phyloP scores from a whole-genome alignment of 768 basidiomycete genomes.

The Tricholoma bakamatsutake region DNA sequence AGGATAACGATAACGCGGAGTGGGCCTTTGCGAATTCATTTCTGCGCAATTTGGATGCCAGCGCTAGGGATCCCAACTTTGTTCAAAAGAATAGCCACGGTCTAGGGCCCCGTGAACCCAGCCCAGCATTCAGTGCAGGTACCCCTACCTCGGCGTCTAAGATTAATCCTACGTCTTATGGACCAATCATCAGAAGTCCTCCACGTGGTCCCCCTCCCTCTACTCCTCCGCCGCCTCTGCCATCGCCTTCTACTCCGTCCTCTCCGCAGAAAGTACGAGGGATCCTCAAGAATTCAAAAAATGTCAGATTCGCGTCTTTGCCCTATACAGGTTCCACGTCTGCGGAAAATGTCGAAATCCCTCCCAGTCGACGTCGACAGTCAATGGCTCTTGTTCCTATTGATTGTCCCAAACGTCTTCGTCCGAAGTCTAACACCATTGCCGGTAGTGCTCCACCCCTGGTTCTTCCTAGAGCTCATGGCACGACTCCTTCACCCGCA shows the following conservation, averaged over 20 bases:
- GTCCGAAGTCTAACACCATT: conserved; percentile 5
- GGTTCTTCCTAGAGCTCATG: not conserved
- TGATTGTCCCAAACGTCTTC: not conserved
- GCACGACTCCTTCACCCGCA: not conserved
- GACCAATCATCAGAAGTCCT: not conserved
- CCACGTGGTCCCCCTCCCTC: conserved; percentile 12
- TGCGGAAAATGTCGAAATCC: not conserved
- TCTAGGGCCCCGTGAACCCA: not conserved
- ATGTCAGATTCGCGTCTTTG: conserved; percentile 37
- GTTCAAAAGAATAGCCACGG: not conserved
- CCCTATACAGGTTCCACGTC: conserved; percentile 13
- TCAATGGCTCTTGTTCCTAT: not conserved
- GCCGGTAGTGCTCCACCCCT: not conserved
- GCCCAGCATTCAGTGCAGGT: not conserved
- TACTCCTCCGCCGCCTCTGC: conserved; percentile 18
- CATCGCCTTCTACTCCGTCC: conserved; percentile 6
- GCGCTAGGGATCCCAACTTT: not conserved
- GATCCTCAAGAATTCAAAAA: conserved; percentile 35
- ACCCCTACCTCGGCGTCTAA: not conserved
- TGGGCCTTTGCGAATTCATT: conserved; percentile 33
- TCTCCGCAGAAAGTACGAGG: conserved; percentile 23
- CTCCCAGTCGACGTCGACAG: not conserved
- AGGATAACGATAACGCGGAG: conserved; percentile 16
- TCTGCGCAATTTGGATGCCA: conserved; percentile 10
- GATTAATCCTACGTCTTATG: not conserved